Base-by-base conservation (phyloP, 2,329 filamentous ascomycete species). In the Rutstroemia sydowiana region DNA sequence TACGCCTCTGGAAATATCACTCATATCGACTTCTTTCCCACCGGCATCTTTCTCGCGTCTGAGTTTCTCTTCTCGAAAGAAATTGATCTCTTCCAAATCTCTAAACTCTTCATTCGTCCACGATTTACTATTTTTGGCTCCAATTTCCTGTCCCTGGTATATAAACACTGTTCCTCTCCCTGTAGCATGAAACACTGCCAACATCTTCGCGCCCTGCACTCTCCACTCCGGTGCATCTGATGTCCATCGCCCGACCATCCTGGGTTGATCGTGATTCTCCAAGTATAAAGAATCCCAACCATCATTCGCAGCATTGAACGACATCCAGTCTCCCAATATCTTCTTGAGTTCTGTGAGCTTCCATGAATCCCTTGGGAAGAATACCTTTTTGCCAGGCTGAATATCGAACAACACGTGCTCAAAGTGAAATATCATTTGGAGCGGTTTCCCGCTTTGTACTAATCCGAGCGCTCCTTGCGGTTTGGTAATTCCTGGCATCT, bases 381-480 rank as follows among this genome's bases (percentile, higher is more conserved):
- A 18, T 0, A 40, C 48, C 2, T 40, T 30, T n/a, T n/a, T n/a
- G n/a, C n/a, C n/a, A n/a, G n/a, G n/a, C 16, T 44, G 36, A 23
- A 51, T 36, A 7, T 42, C 34, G 8, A 44, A 46, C 10, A 16
- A 50, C 40, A 63, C 71, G 61, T 60, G 71, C 52, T 87, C 83
- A 62, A 88, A 88, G 59, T 85, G 79, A 67, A 88, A 87, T 32
- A 87, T 82, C 82, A 87, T 87, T 64, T 78, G 82, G 41, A 87
- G 68, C 62, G 87, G 81, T 30, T 74, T 72, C 14, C 77, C 72
- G 46, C 78, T 75, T 20, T 72, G 75, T 2, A 87, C 81, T 6
- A 73, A 73, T 13, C 70, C 70, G 5, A 81, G 60, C 1, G 80
- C 72, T 52, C 79, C 74, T 6, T 74, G 66, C 7, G 70, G 69